A percentile compares a stretch with the other conserved stretches of the same genome.
Evolutionary conservation across 2,329 filamentous ascomycete species (phyloP).

Genomic region (Fusarium secorum): DNA sequence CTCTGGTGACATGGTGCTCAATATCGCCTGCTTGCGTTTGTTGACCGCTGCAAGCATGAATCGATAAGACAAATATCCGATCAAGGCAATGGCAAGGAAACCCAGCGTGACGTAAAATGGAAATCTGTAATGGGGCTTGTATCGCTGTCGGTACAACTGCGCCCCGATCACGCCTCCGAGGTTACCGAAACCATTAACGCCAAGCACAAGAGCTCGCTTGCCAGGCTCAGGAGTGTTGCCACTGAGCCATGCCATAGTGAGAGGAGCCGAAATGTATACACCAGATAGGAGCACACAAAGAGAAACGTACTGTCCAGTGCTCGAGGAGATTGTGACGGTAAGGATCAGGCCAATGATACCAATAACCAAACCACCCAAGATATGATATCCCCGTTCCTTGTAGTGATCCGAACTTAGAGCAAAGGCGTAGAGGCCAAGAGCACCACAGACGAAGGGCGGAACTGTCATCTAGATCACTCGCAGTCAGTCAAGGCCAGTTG

Average conservation of each 20-base stretch:
- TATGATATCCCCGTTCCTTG: constrained; percentile 40
- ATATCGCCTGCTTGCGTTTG: constrained; percentile 23
- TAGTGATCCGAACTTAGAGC: constrained; percentile 39
- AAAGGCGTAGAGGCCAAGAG: constrained; percentile 40
- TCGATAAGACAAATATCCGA: constrained; percentile 38
- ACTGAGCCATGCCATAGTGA: constrained; percentile 42
- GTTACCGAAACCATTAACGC: constrained; percentile 43
- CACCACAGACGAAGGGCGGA: constrained; percentile 41
- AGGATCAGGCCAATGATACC: constrained; percentile 38
- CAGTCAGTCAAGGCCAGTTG: neutral
- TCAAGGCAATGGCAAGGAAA: constrained; percentile 31
- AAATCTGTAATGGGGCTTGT: constrained; percentile 35
- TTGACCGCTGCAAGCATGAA: constrained; percentile 34
- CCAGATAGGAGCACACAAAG: constrained; percentile 40
- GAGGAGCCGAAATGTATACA: constrained; percentile 39
- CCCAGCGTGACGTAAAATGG: constrained; percentile 41
- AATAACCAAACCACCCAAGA: constrained; percentile 35
- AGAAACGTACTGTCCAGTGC: constrained; percentile 34
- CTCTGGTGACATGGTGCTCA: constrained; percentile 32
- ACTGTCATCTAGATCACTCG: constrained; percentile 37
- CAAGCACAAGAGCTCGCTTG: constrained; percentile 41
- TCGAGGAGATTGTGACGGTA: constrained; percentile 36
- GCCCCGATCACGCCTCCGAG: constrained; percentile 40
- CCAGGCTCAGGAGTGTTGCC: constrained; percentile 43
- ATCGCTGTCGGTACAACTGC: constrained; percentile 38